These are phyloP conservation scores for Penicillium bovifimosum DNA, from an alignment of 495 filamentous ascomycete species.

Conservation along the genomic window DNA sequence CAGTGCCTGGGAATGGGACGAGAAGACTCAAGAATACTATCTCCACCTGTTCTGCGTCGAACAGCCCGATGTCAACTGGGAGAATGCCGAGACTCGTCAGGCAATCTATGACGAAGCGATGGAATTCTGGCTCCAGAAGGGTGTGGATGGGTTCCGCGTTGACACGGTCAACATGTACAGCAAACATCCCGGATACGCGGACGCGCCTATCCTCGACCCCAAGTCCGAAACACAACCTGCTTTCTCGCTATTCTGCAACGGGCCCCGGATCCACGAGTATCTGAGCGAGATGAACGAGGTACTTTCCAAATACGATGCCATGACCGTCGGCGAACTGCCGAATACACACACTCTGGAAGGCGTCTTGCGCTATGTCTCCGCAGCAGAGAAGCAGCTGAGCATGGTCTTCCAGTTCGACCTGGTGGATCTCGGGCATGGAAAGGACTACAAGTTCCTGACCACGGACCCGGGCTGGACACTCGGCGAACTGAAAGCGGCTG, in stretches of 20 bases:
- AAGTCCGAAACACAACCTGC: slow-evolving; percentile 41
- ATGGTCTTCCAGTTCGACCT: slow-evolving; percentile 55
- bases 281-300: slow-evolving; percentile 41
- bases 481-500: slow-evolving; percentile 33
- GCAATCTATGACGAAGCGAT: slow-evolving; percentile 46
- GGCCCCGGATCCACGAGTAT: slow-evolving; percentile 53
- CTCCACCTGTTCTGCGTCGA: slow-evolving; percentile 46
- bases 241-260: slow-evolving; percentile 47
- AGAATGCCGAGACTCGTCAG: slow-evolving; percentile 41
- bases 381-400: slow-evolving; percentile 39
- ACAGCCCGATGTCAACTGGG: slow-evolving; percentile 55
- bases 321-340: slow-evolving; percentile 51
- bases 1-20: slow-evolving; percentile 51
- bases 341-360: slow-evolving; percentile 36
- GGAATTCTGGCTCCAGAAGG: slow-evolving; percentile 50
- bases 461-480: slow-evolving; percentile 36
- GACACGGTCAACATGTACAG: slow-evolving; percentile 53
- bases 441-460: slow-evolving; percentile 32
- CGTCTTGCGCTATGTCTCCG: slow-evolving; percentile 43
- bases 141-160: slow-evolving; percentile 51
- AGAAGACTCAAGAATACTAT: slow-evolving; percentile 48
- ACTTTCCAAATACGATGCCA: slow-evolving; percentile 40
- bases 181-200: slow-evolving; percentile 39
- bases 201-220: slow-evolving; percentile 38
- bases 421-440: slow-evolving; percentile 43